Base-by-base conservation (phyloP, 176 grass and related monocot genomes). In the Pharus latifolius region DNA sequence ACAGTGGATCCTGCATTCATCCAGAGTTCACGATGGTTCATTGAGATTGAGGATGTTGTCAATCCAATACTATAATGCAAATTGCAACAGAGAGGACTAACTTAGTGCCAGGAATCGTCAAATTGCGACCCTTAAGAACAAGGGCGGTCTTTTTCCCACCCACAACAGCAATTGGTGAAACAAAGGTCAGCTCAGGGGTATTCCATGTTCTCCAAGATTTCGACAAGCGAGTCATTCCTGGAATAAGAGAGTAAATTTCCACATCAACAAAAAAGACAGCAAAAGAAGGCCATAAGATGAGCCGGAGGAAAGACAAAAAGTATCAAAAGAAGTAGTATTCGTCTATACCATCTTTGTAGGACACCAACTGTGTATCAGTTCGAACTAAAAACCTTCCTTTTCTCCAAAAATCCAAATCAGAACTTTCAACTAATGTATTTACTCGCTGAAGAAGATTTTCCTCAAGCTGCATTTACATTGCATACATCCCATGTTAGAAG, bases 191-290 rank as follows among this genome's bases (percentile, higher is more conserved):
- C 73, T 95, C 96, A 18, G 90, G 96, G 62, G 90, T 85, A 86
- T 84, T 95, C 96, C 90, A 99, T 29, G 90, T 88, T 60, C 79
- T 88, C 96, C 96, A 99, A 49, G 96, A 91, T 76, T 99, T 99
- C 5, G 90, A 99, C 57, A 95, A 35, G 25, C 76, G 81, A 49
- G 84, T 84, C 73, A 63, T 79, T 70, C 96, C 96, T 99, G 78
- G 40, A 75, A 80, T 60, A 73, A 30, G 20, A 43, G 38, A 44
- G 31, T 8, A 68, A 49, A 43, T 33, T 63, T 61, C 17, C 1
- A 37, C 18, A 66, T 57, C 70, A 96, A 45, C 3, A 3, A 63
- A 78, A 75, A 75, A 53, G 32, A 28, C n/a, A 69, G 28, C 18
- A 27, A 49, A 69, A 48, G 23, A 60, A 22, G n/a, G 10, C 20